Percentiles rank a stretch among this genome's conserved stretches.
These are phyloP conservation scores for Hericium alpestre DNA, from an alignment of 768 basidiomycete species.

Conservation along the genomic window DNA sequence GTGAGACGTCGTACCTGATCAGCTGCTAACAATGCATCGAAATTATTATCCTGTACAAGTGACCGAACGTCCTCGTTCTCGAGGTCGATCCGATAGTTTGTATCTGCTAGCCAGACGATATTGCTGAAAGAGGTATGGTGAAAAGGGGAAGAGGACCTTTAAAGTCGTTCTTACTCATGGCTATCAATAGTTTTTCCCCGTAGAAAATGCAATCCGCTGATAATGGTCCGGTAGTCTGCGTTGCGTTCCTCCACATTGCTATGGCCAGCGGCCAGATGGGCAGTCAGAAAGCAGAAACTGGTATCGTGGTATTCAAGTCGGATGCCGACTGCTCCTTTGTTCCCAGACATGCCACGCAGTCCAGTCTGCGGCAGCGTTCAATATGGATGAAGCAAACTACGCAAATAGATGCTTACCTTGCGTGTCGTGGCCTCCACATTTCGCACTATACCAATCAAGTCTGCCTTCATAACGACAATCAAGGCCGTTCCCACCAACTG, in stretches of 20 bases:
- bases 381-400: too few species aligned
- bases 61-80: conserved; percentile 71
- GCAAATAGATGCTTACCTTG: conserved; percentile 45
- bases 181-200: conserved; percentile 80
- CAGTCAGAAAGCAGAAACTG: conserved; percentile 89
- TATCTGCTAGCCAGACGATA: conserved; percentile 89
- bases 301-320: conserved; percentile 87
- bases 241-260: conserved; percentile 83
- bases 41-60: conserved; percentile 52
- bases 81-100: conserved; percentile 88
- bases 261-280: conserved; percentile 95
- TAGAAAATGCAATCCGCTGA: conserved; percentile 72
- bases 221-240: conserved; percentile 84
- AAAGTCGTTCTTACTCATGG: conserved; percentile 62
- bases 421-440: conserved; percentile 88
- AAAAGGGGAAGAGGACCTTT: background rate
- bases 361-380: conserved; percentile 47
- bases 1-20: conserved; percentile 66
- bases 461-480: conserved; percentile 71
- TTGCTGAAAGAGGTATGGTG: conserved; percentile 40
- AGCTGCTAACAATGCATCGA: conserved; percentile 62
- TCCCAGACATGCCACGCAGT: conserved; percentile 87
- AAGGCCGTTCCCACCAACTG: conserved; percentile 93
- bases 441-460: conserved; percentile 67
- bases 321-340: conserved; percentile 94